These are phyloP conservation scores for Liquidambar formosana DNA, from an alignment of 164 flowering plant species.

Conservation along the genomic window DNA sequence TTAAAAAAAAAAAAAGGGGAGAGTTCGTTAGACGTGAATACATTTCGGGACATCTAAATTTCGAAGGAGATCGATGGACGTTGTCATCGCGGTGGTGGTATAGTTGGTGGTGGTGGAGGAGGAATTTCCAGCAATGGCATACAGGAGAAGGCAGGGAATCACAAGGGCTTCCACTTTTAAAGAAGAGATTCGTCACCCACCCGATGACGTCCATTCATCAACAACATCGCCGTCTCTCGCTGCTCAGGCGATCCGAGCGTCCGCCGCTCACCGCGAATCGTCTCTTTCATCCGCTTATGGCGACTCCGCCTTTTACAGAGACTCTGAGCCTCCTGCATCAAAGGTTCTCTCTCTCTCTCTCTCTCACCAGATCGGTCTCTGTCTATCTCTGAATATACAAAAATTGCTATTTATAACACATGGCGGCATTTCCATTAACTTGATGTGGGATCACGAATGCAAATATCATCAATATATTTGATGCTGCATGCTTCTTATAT, in stretches of 20 bases:
- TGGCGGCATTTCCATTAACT: too few relatives aligned
- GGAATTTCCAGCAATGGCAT: conserved; percentile 32
- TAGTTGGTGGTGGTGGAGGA: not conserved
- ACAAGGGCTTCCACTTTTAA: conserved; percentile 44
- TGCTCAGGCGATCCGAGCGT: conserved; percentile 86
- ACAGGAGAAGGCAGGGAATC: conserved; percentile 48
- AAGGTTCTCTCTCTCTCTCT: conserved; percentile 23
- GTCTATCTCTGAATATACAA: too few relatives aligned
- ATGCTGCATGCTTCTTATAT: too few relatives aligned
- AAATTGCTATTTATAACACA: too few relatives aligned
- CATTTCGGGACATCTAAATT: not conserved
- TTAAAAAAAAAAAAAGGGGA: not conserved
- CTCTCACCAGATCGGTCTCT: not conserved
- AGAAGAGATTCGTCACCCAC: conserved; percentile 31
- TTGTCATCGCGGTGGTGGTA: not conserved
- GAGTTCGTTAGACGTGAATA: conserved; percentile 1
- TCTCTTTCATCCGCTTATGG: conserved; percentile 61
- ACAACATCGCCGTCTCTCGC: conserved; percentile 54
- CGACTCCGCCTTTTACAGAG: conserved; percentile 33
- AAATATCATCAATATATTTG: too few relatives aligned
- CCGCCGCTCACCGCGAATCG: conserved; percentile 67
- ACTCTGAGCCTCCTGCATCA: conserved; percentile 19
- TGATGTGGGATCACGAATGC: too few relatives aligned
- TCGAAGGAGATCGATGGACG: not conserved
- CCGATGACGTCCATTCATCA: conserved; percentile 2